Conservation (phyloP, 2,329 filamentous ascomycete genomes). For the Cercospora janseana region DNA sequence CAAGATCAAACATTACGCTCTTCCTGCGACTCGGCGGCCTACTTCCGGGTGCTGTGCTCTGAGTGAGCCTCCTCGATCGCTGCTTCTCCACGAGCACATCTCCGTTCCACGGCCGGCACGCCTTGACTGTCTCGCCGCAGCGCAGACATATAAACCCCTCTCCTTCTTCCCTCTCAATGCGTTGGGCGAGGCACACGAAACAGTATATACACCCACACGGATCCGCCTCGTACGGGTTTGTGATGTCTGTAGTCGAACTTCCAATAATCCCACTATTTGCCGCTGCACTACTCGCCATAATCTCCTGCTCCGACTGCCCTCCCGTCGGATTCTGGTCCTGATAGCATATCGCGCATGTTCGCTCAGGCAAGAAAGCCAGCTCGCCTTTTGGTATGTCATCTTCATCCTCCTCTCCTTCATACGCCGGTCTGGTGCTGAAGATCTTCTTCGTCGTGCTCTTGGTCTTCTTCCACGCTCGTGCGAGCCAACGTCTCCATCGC, state of each 20-base stretch:
- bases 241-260: constrained; percentile 87
- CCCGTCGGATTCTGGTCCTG: constrained; percentile 78
- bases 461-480: constrained; percentile 78
- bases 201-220: constrained; percentile 93
- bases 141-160: constrained; percentile 90
- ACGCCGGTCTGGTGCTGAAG: constrained; percentile 39
- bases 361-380: constrained; percentile 79
- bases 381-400: constrained; percentile 56
- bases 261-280: constrained; percentile 70
- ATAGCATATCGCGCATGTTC: constrained; percentile 96
- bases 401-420: constrained; percentile 45
- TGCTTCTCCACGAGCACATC: constrained; percentile 63
- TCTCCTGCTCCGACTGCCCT: constrained; percentile 66
- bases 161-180: constrained; percentile 87
- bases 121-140: constrained; percentile 78
- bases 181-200: constrained; percentile 89
- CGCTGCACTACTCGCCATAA: constrained; percentile 55
- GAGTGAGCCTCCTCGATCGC: constrained; percentile 13
- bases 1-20: constrained; percentile 34
- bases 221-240: constrained; percentile 89
- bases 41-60: constrained; percentile 22
- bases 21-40: constrained; percentile 36
- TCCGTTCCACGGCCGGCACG: constrained; percentile 87
- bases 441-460: constrained; percentile 58
- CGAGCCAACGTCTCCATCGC: constrained; percentile 88